Evolutionary conservation across 176 grass and related monocot genomes (phyloP), one percentile per base, ranked within the genome.

Genomic region (Aegilops bicornis): DNA sequence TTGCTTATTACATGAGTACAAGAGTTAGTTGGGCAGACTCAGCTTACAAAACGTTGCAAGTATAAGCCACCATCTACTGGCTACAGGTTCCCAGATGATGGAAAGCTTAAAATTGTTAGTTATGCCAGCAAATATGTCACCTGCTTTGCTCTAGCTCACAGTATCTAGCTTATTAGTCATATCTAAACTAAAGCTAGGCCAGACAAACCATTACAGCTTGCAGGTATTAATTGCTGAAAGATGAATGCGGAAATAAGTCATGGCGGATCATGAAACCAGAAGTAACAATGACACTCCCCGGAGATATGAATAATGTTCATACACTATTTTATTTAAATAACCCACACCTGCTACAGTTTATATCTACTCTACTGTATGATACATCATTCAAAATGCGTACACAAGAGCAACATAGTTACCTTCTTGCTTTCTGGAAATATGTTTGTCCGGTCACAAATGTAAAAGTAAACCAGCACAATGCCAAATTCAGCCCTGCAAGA

Each of bases 381-480:
- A 29, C 59, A 52, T 7, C 30, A 60, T 17, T 68, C 17, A 61
- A 50, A 22, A 23, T 69, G 42, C 64, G n/a, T 27, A 48, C 20
- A 73, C 2, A 47, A 48, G 20, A 58, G 47, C 19, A 89, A 60
- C 4, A 74, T 43, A 0, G 81, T 71, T 73, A 98, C 96, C 93
- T 98, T 98, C 83, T 89, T 87, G 73, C 83, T 90, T 80, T 95
- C 89, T 66, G 79, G 81, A 89, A 98, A 92, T 79, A 98, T 77
- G 78, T 98, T 84, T 80, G 96, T 98, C 35, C 96, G 91, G 67
- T 98, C 96, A 50, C 96, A 98, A 60, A 93, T 81, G 78, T 98
- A 98, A 74, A 94, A 98, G 47, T 92, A 98, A 83, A 84, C 90
- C 82, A 93, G 83, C 43, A 95, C 52, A 54, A 86, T 27, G 15